Conservation (phyloP, 2,329 filamentous ascomycete genomes). For the Blastomyces silverae region DNA sequence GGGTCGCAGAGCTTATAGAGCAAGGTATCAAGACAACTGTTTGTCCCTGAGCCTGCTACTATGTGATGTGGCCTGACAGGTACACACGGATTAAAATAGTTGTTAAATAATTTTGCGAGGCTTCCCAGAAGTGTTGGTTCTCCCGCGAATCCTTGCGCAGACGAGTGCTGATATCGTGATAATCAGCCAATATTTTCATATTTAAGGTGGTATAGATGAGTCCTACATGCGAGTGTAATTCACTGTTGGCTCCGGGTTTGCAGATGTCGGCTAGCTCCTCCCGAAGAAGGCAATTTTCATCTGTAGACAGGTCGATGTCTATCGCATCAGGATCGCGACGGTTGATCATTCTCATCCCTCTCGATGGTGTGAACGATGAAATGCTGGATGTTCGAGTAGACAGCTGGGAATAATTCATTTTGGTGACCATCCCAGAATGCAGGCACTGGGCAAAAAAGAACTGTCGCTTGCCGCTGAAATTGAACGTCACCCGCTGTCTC, state of each 20-base stretch:
- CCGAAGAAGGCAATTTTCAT: constrained; percentile 19
- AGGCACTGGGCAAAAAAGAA: neutral
- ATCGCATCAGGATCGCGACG: constrained; percentile 1
- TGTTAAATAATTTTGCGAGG: constrained; percentile 26
- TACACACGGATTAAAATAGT: constrained; percentile 26
- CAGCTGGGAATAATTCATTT: constrained; percentile 6
- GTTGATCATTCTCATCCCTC: neutral
- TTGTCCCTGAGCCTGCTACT: constrained; percentile 21
- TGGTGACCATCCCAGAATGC: neutral
- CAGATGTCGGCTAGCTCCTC: constrained; percentile 19
- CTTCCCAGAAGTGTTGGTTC: constrained; percentile 23
- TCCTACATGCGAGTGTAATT: constrained; percentile 16
- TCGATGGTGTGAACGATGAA: neutral
- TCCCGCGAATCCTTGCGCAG: constrained; percentile 21
- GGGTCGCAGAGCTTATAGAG: constrained; percentile 32
- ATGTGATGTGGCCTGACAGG: constrained; percentile 24
- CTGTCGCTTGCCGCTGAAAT: neutral
- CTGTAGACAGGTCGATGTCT: constrained; percentile 19
- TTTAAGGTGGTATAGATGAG: too few species aligned
- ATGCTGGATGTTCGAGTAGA: constrained; percentile 9
- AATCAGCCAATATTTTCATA: neutral
- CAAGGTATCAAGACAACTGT: constrained; percentile 26
- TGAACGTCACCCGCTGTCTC: neutral
- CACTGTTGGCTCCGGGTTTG: constrained; percentile 14
- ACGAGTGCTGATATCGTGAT: constrained; percentile 17